Evolutionary conservation across 345 rosid genomes (phyloP).

Genomic region (Eucalyptus pauciflora): DNA sequence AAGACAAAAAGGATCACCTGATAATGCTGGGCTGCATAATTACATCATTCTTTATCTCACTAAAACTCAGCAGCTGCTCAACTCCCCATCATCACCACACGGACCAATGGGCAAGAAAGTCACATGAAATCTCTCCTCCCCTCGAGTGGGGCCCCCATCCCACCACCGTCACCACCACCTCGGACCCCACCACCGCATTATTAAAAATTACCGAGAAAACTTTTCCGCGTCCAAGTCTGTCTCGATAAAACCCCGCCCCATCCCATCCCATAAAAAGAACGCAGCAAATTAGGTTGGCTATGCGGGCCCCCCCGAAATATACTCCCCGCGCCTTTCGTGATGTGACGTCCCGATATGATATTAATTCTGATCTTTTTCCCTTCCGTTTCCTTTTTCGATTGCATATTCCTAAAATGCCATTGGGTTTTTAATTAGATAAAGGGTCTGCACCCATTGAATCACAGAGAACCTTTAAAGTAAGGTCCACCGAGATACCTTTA

Average conservation of each 20-base stretch:
- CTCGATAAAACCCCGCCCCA: background rate
- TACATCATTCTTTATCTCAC: too few species aligned
- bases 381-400: background rate
- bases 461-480: accelerated
- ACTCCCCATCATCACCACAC: background rate
- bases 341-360: background rate
- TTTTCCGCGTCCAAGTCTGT: background rate
- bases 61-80: background rate
- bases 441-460: background rate
- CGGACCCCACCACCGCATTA: background rate
- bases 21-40: background rate
- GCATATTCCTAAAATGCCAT: background rate
- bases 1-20: background rate
- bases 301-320: background rate
- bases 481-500: accelerated
- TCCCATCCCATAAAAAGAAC: background rate
- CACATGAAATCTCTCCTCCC: background rate
- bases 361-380: background rate
- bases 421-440: background rate
- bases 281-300: background rate
- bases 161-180: background rate
- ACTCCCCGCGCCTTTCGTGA: background rate
- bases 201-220: background rate
- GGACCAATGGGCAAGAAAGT: background rate
- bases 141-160: background rate